Base-by-base conservation (phyloP, 768 basidiomycete genomes). In the Mycena chlorophos region DNA sequence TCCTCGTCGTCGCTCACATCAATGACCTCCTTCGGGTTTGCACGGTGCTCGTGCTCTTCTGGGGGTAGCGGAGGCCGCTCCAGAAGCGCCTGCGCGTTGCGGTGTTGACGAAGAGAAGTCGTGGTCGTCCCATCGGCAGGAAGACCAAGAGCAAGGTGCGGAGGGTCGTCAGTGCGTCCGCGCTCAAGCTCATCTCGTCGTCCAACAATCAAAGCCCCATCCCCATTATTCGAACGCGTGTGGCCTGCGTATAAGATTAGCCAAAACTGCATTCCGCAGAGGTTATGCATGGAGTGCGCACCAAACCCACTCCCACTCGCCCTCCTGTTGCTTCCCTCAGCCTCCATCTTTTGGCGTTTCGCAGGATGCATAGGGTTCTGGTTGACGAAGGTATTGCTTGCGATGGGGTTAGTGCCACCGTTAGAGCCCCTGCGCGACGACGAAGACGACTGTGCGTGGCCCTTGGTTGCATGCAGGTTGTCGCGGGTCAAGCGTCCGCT, bases 1-100 rank as follows among this genome's bases (percentile, higher is more conserved):
- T 46, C 23, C 20, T 25, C 22, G 23, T 26, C 39, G 39, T 12
- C 5, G 25, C 23, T 46, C 26, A 46, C 12, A 46, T 46, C 45
- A 10, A 46, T 19, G 5, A 19, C 19, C 17, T 34, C 31, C 17
- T 34, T 34, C 17, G 31, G 14, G 13, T 12, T 22, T 42, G 40
- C n/a, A 42, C 22, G 40, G 40, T 6, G 22, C 20, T 42, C 40
- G 13, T 43, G 16, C 20, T 48, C 38, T 26, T 56, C 55, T 17
- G 59, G 59, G 47, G 59, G 42, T 19, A 51, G 16, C 22, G n/a
- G 40, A 8, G 40, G 40, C 13, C 40, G 40, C 13, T 14, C 8
- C 8, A 20, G 5, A 14, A 8, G 40, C 40, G n/a, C n/a, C n/a
- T n/a, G n/a, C n/a, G n/a, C n/a, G n/a, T n/a, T n/a, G n/a, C n/a